Evolutionary conservation across 495 filamentous ascomycete genomes (phyloP).

Genomic region (Aspergillus haitiensis): DNA sequence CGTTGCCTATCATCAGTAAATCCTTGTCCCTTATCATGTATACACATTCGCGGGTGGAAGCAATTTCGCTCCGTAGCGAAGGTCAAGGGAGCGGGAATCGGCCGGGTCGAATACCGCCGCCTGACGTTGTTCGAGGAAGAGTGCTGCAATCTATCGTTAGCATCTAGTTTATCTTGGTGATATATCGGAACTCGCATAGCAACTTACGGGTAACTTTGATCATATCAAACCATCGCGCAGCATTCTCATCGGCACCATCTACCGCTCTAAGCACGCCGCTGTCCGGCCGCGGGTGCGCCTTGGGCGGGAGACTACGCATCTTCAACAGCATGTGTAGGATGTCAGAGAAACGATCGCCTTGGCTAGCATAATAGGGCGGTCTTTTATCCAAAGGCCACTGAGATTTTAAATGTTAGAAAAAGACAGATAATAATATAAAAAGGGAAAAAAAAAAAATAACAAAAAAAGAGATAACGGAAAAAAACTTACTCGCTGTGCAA

Average conservation of each 20-base stretch:
- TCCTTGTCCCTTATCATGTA: slow-evolving; percentile 13
- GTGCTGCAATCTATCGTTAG: slow-evolving; percentile 25
- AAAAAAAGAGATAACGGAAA: not conserved
- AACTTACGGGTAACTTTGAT: slow-evolving; percentile 60
- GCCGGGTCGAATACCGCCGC: slow-evolving; percentile 57
- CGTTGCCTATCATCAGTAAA: slow-evolving; percentile 7
- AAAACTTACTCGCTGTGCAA: slow-evolving; percentile 37
- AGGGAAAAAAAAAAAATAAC: not conserved
- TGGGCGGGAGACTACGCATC: slow-evolving; percentile 70
- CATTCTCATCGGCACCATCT: slow-evolving; percentile 53
- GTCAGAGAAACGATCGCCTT: slow-evolving; percentile 71
- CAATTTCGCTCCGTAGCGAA: slow-evolving; percentile 63
- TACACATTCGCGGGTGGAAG: slow-evolving; percentile 39
- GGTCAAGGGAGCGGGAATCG: slow-evolving; percentile 66
- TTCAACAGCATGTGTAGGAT: slow-evolving; percentile 72
- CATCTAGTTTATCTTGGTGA: not conserved
- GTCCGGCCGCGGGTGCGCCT: slow-evolving; percentile 50
- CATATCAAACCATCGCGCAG: slow-evolving; percentile 60
- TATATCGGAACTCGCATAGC: not conserved
- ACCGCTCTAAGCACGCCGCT: slow-evolving; percentile 56
- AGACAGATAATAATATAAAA: not conserved
- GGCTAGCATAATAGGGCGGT: slow-evolving; percentile 62
- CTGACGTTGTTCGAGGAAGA: slow-evolving; percentile 48
- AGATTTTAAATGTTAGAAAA: slow-evolving; percentile 1
- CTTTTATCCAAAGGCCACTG: slow-evolving; percentile 73